Evolutionary conservation across 202 grass and related monocot genomes (phyloP), one percentile per base, ranked within the genome.

Genomic region (Digitaria exilis): DNA sequence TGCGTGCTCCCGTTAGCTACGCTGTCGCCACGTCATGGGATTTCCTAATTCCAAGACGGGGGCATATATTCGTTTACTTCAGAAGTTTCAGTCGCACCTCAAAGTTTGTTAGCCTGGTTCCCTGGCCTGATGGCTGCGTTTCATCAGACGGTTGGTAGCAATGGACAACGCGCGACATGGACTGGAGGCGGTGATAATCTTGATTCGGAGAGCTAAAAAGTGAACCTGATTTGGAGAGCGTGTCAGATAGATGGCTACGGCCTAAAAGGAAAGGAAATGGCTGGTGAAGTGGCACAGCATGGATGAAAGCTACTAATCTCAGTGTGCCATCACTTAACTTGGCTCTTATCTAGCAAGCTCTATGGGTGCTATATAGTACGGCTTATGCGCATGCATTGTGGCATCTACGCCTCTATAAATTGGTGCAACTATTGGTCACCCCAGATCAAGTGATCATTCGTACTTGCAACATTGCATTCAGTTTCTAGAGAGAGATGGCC

Each of bases 91-190:
- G 90, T 83, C 29, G 30, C 86, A 92, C 82, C 86, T 83, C 86
- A 76, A 87, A 86, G 90, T 92, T 89, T 92, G 90, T 92, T 92
- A 86, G 65, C 19, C 87, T 54, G 31, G 83, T 84, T 89, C 82
- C 37, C 76, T 60, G 25, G 57, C 57, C 25, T 81, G 90, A 92
- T 84, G 81, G 77, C 49, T 58, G 65, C 26, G 65, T 59, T 68
- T 83, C 52, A 92, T 89, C 90, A 81, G 76, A 84, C 83, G 81
- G 84, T 87, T 87, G 87, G 87, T 86, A 77, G 58, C 25, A 71
- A 58, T 46, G 18, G 45, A 11, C 69, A 80, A 76, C 28, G 51
- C 21, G n/a, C 6, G 17, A 46, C 22, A 64, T 12, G 26, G 15
- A 42, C n/a, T 13, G 25, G 15, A 42, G 15, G 26, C 45, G 42